A percentile compares a stretch with the other conserved stretches of the same genome.
These are phyloP conservation scores for Fusarium floridanum DNA, from an alignment of 2,329 filamentous ascomycete genomes.

Conservation along the genomic window DNA sequence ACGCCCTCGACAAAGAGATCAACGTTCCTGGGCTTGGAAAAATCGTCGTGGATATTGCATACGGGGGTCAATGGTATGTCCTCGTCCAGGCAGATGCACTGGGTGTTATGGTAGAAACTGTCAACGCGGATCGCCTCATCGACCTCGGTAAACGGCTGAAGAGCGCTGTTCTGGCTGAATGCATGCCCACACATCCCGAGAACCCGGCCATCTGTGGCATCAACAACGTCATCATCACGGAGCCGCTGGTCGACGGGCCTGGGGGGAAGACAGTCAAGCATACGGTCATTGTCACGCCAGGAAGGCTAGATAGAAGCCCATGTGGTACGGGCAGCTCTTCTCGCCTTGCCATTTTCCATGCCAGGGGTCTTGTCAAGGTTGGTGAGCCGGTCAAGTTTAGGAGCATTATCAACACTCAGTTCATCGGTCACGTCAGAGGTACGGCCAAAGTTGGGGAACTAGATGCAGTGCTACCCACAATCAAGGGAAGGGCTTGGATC, in stretches of 20 bases:
- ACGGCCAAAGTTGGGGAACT: conserved; percentile 55
- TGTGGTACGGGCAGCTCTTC: conserved; percentile 61
- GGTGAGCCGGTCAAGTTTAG: conserved; percentile 54
- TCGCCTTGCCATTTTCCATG: conserved; percentile 58
- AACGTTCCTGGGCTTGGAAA: background rate
- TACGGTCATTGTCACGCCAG: conserved; percentile 59
- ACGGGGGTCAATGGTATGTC: conserved; percentile 61
- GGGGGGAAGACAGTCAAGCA: conserved; percentile 51
- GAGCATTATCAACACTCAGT: conserved; percentile 60
- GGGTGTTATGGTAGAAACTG: conserved; percentile 51
- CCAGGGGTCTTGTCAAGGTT: conserved; percentile 53
- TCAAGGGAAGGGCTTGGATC: conserved; percentile 61
- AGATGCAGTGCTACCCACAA: conserved; percentile 55
- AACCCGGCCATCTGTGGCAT: conserved; percentile 58
- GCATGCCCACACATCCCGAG: conserved; percentile 57
- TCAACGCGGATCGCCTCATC: conserved; percentile 52
- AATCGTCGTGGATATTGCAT: conserved; percentile 57
- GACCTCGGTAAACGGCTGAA: conserved; percentile 59
- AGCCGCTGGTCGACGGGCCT: conserved; percentile 45
- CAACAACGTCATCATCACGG: conserved; percentile 54
- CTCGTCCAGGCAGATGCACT: conserved; percentile 56
- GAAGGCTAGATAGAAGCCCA: conserved; percentile 60
- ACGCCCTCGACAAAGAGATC: conserved; percentile 51
- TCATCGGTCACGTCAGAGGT: conserved; percentile 53
- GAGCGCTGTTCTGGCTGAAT: conserved; percentile 50